phyloP scores from a whole-genome alignment of 2,329 filamentous ascomycete species.

The Blastomyces gilchristii region DNA sequence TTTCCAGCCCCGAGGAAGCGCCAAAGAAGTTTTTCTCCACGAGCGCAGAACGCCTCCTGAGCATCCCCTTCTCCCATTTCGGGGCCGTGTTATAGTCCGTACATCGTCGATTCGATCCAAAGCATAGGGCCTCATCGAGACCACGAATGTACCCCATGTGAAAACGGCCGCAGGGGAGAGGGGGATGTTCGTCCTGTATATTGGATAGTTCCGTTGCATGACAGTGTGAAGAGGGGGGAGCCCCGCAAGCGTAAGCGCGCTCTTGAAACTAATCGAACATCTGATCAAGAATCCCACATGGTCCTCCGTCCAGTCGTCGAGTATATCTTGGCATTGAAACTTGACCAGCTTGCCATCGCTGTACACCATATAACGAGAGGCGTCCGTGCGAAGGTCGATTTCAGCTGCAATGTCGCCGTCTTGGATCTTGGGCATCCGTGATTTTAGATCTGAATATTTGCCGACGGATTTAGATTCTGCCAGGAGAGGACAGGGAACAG shows the following conservation, averaged over 20 bases:
- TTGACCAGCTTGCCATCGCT: slow-evolving; percentile 36
- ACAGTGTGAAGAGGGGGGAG: slow-evolving; percentile 44
- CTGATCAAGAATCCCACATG: slow-evolving; percentile 55
- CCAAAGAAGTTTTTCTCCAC: too few relatives aligned
- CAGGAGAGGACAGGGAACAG: slow-evolving; percentile 52
- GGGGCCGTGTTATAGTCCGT: slow-evolving; percentile 45
- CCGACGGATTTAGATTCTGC: slow-evolving; percentile 43
- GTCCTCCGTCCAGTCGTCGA: slow-evolving; percentile 45
- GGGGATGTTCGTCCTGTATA: slow-evolving; percentile 51
- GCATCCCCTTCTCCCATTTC: too few relatives aligned
- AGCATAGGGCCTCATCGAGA: slow-evolving; percentile 54
- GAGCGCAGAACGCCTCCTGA: too few relatives aligned
- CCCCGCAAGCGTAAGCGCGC: slow-evolving; percentile 42
- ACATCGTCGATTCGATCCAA: slow-evolving; percentile 42
- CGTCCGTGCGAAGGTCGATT: slow-evolving; percentile 49
- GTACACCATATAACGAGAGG: slow-evolving; percentile 51
- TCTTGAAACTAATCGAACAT: slow-evolving; percentile 55
- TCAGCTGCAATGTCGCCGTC: slow-evolving; percentile 29
- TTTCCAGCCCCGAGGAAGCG: too few relatives aligned
- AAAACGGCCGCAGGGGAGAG: slow-evolving; percentile 52
- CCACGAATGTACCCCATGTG: slow-evolving; percentile 44
- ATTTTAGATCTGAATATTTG: slow-evolving; percentile 32
- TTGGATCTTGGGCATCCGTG: slow-evolving; percentile 24
- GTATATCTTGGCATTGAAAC: slow-evolving; percentile 36
- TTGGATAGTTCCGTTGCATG: slow-evolving; percentile 45